Evolutionary conservation across 2,329 filamentous ascomycete genomes (phyloP), one percentile per base, ranked within the genome.

Genomic region (Didymella keratinophila): DNA sequence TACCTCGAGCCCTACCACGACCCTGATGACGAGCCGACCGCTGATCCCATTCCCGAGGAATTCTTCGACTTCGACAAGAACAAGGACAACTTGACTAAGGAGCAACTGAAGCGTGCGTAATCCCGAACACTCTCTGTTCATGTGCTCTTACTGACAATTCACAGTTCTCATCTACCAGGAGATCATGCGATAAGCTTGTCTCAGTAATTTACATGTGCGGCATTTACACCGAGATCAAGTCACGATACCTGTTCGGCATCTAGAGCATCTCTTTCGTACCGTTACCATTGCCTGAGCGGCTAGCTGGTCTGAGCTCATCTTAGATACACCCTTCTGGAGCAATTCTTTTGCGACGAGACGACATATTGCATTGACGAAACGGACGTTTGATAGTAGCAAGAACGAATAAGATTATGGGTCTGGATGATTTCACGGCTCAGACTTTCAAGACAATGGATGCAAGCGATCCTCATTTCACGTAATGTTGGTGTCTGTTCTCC

Each of bases 61-160:
- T 99, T 99, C 84, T 99, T 99, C 78, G 95, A 99, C 80, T 99
- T 99, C 79, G 95, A 99, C 81, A 97, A 97, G 86, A 96, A 98
- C 85, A 99, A 99, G 87, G 95, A 99, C 79, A 95, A 90, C 72
- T 81, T 99, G 74, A 97, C 91, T 83, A 99, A 99, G 82, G 95
- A 99, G 82, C 93, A 99, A 81, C 81, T 99, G 78, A 98, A 98
- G 84, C 86, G 95, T 89, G 76, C 74, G 82, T 76, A 20, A 3
- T 32, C 25, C 6, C n/a, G 10, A 27, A 9, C 12, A 6, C 8
- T 16, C 6, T 41, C 12, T 23, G 9, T 41, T 14, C 23, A 20
- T 21, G 5, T 16, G 37, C 14, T 32, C 20, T 23, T 27, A 49
- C 65, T 71, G 67, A 75, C 66, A 44, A 27, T 21, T 23, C 48